Base-by-base conservation (phyloP, 78 protist genomes). In the Planoprotostelium fungivorum region DNA sequence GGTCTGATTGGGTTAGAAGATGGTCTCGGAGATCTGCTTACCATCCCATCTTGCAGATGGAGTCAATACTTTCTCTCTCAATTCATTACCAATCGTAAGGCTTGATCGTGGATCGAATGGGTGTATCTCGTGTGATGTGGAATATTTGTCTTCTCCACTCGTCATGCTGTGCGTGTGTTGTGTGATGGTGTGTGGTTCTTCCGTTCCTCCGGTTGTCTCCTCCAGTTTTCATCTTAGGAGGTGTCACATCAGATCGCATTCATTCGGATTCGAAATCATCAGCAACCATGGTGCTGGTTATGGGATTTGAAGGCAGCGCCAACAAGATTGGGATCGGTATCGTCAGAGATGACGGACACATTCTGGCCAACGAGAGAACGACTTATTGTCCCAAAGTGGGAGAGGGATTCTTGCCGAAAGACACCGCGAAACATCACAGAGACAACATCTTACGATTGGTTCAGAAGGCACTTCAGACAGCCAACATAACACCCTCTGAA, bases 291-390 rank as follows among this genome's bases (percentile, higher is more conserved):
- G 90, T 88, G 34, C 38, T 96, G 5, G 97, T 96, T 1, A 38
- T 98, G 51, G 99, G 99, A 36, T 73, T 99, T 36, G 99, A 99
- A 91, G 99, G 99, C 37, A 93, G 97, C 88, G 99, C 99, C 85
- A 99, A 99, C 93, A 99, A 99, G 91, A 83, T 98, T 5, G 99
- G 99, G 35, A 97, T 99, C n/a, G 99, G 99, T 29, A 95, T 99
- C 36, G 98, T 99, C 25, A 85, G 63, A 9, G 98, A 94, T 34
- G 98, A 97, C 83, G 99, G 99, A 0, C 88, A 90, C 1, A 99
- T 99, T 0, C 86, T 98, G 29, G 86, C 99, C 84, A 99, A 99
- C 36, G 93, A 93, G 29, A 91, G 99, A 35, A 94, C 95, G 84
- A 99, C 99, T 29, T 99, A 94, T 92, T 94, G 98, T 37, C 97